These are phyloP conservation scores for Trichoderma koningii DNA, from an alignment of 2,329 filamentous ascomycete genomes.

Conservation along the genomic window DNA sequence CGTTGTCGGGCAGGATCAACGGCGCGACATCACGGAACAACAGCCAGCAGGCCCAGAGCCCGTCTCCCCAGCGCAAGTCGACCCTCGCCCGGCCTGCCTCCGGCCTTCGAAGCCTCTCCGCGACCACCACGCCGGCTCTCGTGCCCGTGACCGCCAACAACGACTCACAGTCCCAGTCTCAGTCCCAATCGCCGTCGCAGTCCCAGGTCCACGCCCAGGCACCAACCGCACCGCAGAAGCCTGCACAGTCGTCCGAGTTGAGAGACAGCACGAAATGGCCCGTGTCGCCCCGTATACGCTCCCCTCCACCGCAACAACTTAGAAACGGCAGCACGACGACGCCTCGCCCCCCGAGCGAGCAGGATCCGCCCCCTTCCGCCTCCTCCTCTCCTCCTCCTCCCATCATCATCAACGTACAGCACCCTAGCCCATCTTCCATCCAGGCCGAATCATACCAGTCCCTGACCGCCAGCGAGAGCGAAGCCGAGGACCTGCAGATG, in stretches of 20 bases:
- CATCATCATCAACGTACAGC: constrained; percentile 52
- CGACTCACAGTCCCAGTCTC: constrained; percentile 56
- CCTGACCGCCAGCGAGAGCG: constrained; percentile 49
- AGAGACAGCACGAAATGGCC: constrained; percentile 71
- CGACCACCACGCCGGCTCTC: constrained; percentile 67
- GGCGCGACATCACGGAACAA: constrained; percentile 63
- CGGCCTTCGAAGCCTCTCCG: constrained; percentile 67
- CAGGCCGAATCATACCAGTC: constrained; percentile 41
- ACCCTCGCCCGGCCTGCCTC: constrained; percentile 57
- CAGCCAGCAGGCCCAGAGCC: constrained; percentile 65
- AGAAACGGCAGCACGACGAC: constrained; percentile 49
- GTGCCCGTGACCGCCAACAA: constrained; percentile 60
- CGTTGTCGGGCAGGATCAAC: constrained; percentile 40
- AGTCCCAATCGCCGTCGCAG: constrained; percentile 60
- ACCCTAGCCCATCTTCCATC: constrained; percentile 51
- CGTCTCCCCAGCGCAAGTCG: constrained; percentile 55
- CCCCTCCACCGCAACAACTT: constrained; percentile 65
- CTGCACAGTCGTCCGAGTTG: constrained; percentile 47
- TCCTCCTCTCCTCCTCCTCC: too few relatives aligned
- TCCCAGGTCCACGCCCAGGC: constrained; percentile 49
- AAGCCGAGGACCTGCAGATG: constrained; percentile 52
- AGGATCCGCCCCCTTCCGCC: constrained; percentile 40
- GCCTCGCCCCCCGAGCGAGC: constrained; percentile 49
- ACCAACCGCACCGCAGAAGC: constrained; percentile 63
- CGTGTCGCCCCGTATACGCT: constrained; percentile 73